A percentile compares a stretch with the other conserved stretches of the same genome.
These are phyloP conservation scores for Knoxia roxburghii DNA, from an alignment of 257 asterid genomes.

Conservation along the genomic window DNA sequence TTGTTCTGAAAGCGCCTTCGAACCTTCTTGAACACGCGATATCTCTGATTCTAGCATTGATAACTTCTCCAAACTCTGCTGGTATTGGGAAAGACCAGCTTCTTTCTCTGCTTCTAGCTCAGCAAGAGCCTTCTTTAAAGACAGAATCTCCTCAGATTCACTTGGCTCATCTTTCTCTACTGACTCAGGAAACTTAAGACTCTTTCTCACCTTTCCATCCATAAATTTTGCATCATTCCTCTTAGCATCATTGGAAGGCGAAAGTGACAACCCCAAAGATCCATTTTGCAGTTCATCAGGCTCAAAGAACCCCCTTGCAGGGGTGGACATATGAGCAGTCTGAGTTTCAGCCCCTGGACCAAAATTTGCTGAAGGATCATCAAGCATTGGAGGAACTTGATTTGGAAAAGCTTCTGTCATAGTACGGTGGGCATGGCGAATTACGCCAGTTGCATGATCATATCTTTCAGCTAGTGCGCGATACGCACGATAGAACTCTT, in stretches of 20 bases:
- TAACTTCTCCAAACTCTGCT: conserved; percentile 54
- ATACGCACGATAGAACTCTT: conserved; percentile 89
- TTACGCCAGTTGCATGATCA: conserved; percentile 96
- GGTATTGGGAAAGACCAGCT: conserved; percentile 63
- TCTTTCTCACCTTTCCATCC: conserved; percentile 61
- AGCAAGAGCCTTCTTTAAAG: conserved; percentile 63
- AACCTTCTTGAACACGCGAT: conserved; percentile 56
- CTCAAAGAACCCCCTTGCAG: conserved; percentile 31
- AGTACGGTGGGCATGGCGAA: conserved; percentile 85
- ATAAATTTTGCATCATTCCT: conserved; percentile 43
- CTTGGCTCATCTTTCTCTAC: conserved; percentile 25
- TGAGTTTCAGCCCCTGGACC: conserved; percentile 46
- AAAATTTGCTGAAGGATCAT: conserved; percentile 56
- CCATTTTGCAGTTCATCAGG: conserved; percentile 25
- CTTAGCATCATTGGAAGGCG: conserved; percentile 30
- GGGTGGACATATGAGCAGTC: conserved; percentile 43
- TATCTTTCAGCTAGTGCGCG: conserved; percentile 97
- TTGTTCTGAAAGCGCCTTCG: conserved; percentile 49
- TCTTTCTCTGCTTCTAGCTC: conserved; percentile 87
- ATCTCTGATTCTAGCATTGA: conserved; percentile 60
- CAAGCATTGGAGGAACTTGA: conserved; percentile 58
- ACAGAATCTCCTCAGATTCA: conserved; percentile 54
- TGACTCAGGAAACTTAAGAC: conserved; percentile 59
- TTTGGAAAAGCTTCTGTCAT: conserved; percentile 89
- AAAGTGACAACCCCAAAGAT: conserved; percentile 11